These are phyloP conservation scores for Pseudozyma flocculosa DNA, from an alignment of 1,284 basidiomycete species.

Conservation along the genomic window DNA sequence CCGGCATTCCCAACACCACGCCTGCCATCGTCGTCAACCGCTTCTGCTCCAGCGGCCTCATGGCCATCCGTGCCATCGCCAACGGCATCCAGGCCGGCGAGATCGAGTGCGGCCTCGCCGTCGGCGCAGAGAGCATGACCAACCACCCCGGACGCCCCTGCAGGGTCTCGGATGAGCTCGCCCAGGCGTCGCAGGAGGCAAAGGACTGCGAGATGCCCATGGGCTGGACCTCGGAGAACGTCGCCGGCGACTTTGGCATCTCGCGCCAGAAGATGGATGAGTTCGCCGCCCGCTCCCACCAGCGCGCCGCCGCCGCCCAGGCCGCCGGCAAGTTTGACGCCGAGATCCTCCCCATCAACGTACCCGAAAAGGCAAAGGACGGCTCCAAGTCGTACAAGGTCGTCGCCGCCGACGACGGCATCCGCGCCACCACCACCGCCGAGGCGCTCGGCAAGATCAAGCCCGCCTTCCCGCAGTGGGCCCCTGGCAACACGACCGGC, in stretches of 20 bases:
- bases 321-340: constrained; percentile 69
- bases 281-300: constrained; percentile 78
- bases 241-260: constrained; percentile 71
- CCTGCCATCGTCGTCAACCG: constrained; percentile 66
- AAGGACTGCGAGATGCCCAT: constrained; percentile 66
- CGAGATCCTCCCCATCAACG: constrained; percentile 72
- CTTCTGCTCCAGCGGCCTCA: constrained; percentile 71
- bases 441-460: constrained; percentile 70
- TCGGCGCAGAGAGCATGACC: constrained; percentile 80
- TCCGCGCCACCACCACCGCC: constrained; percentile 74
- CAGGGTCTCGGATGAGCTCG: constrained; percentile 37
- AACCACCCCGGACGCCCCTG: constrained; percentile 30
- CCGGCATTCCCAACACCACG: constrained; percentile 75
- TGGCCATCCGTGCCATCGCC: constrained; percentile 76
- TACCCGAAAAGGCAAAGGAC: constrained; percentile 64
- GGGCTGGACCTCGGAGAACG: constrained; percentile 85
- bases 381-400: constrained; percentile 65
- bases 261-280: constrained; percentile 80
- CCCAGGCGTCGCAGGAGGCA: constrained; percentile 33
- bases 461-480: constrained; percentile 85
- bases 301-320: constrained; percentile 69
- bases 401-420: constrained; percentile 76
- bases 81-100: constrained; percentile 79
- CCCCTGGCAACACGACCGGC: constrained; percentile 74
- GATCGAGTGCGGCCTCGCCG: constrained; percentile 79